These are phyloP conservation scores for Lactarius tabidus DNA, from an alignment of 768 basidiomycete genomes.

Conservation along the genomic window DNA sequence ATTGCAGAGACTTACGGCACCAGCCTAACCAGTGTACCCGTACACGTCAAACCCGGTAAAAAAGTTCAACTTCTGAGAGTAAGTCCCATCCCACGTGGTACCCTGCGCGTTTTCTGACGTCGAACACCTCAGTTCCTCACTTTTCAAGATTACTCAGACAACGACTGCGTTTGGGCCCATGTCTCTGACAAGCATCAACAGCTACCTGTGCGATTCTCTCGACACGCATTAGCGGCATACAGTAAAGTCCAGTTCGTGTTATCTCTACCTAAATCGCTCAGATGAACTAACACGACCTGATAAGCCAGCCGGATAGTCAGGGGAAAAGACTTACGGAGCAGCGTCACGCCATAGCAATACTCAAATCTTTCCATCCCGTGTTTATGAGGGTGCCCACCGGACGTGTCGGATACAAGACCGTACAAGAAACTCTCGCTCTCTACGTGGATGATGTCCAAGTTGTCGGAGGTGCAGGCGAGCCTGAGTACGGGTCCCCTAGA, in stretches of 20 bases:
- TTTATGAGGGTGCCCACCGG: conserved; percentile 51
- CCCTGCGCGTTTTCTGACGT: conserved; percentile 1
- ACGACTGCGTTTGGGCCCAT: conserved; percentile 55
- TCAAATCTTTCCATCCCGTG: conserved; percentile 49
- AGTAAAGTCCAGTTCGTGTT: conserved; percentile 34
- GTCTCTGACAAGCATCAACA: conserved; percentile 53
- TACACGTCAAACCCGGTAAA: conserved; percentile 36
- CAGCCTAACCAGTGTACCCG: conserved; percentile 37
- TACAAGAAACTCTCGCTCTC: conserved; percentile 44
- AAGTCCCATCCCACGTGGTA: conserved; percentile 14
- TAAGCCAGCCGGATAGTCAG: conserved; percentile 28
- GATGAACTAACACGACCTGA: neutral
- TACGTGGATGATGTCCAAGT: conserved; percentile 45
- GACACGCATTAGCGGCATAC: conserved; percentile 46
- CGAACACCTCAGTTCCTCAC: conserved; percentile 49
- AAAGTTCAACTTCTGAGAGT: conserved; percentile 62
- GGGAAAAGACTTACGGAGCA: conserved; percentile 39
- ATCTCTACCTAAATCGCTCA: neutral
- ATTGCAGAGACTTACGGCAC: conserved; percentile 52
- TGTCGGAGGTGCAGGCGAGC: conserved; percentile 44
- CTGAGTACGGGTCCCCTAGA: conserved; percentile 48
- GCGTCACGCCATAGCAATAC: conserved; percentile 44
- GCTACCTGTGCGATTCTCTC: conserved; percentile 53
- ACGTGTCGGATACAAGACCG: conserved; percentile 38
- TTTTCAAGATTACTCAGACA: conserved; percentile 37